Conservation (phyloP, 345 rosid genomes). For the Raphanus sativus region DNA sequence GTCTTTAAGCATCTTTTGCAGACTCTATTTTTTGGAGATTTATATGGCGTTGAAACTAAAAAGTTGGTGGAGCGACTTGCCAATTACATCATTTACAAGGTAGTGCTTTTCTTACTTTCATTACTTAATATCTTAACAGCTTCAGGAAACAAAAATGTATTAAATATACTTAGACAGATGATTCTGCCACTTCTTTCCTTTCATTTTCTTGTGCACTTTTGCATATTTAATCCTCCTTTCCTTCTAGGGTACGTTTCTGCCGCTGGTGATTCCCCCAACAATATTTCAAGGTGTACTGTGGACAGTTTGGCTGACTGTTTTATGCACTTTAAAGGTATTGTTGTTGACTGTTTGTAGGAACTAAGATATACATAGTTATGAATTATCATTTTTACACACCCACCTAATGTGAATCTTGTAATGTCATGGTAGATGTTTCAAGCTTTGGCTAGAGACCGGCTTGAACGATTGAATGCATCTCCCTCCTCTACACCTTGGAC, state of each 20-base stretch:
- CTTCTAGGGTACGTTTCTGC: slow-evolving; percentile 83
- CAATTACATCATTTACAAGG: slow-evolving; percentile 97
- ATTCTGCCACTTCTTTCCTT: too few relatives aligned
- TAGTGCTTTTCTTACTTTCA: slow-evolving; percentile 35
- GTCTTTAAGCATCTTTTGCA: slow-evolving; percentile 41
- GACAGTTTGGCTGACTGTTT: slow-evolving; percentile 80
- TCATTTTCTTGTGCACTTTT: too few relatives aligned
- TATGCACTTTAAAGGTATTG: slow-evolving; percentile 86
- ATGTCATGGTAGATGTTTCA: slow-evolving; percentile 77
- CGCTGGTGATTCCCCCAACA: slow-evolving; percentile 83
- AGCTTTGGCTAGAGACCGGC: slow-evolving; percentile 97
- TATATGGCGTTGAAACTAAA: slow-evolving; percentile 74
- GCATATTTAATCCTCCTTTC: neutral
- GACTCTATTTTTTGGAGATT: slow-evolving; percentile 81
- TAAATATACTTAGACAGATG: neutral
- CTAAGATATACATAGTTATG: too few relatives aligned
- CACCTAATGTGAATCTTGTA: slow-evolving; percentile 23
- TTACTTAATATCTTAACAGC: slow-evolving; percentile 6
- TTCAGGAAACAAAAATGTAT: neutral
- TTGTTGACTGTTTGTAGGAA: too few relatives aligned
- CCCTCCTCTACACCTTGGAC: slow-evolving; percentile 89
- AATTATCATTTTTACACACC: slow-evolving; percentile 2
- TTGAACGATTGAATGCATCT: slow-evolving; percentile 93
- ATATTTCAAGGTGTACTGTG: slow-evolving; percentile 81
- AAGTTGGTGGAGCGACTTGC: slow-evolving; percentile 86